Percentiles rank a stretch among this genome's conserved stretches.
These are phyloP conservation scores for Erodium trifolium DNA, from an alignment of 441 rosid species.

Conservation along the genomic window DNA sequence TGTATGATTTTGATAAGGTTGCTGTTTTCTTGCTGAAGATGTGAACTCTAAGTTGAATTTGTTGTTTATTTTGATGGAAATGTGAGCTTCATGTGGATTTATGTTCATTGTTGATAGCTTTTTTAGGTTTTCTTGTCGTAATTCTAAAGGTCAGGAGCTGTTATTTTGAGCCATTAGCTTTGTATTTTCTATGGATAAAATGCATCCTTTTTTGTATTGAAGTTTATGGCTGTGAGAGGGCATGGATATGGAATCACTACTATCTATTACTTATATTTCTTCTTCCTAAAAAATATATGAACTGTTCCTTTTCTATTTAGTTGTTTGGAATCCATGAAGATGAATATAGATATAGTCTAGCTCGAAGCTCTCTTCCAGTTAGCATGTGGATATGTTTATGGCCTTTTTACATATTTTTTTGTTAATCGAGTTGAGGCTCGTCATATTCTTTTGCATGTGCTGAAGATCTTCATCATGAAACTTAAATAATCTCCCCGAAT, in stretches of 20 bases:
- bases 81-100: constrained; percentile 1
- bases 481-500: background rate
- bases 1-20: background rate
- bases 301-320: background rate
- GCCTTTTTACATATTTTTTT: background rate
- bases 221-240: too few relatives aligned
- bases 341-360: background rate
- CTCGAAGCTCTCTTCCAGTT: background rate
- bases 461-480: background rate
- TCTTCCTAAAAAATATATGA: background rate
- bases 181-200: too few relatives aligned
- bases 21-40: constrained; percentile 7
- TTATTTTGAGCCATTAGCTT: background rate
- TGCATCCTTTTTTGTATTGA: too few relatives aligned
- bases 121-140: background rate
- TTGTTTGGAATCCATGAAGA: background rate
- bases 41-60: background rate
- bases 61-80: background rate
- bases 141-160: background rate
- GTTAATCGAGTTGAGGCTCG: background rate
- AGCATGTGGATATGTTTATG: background rate
- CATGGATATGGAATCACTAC: background rate
- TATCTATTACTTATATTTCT: background rate
- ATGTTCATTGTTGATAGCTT: background rate
- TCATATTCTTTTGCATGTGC: background rate